phyloP scores from a whole-genome alignment of 805 yeast species.

The Ogataea zsoltii region DNA sequence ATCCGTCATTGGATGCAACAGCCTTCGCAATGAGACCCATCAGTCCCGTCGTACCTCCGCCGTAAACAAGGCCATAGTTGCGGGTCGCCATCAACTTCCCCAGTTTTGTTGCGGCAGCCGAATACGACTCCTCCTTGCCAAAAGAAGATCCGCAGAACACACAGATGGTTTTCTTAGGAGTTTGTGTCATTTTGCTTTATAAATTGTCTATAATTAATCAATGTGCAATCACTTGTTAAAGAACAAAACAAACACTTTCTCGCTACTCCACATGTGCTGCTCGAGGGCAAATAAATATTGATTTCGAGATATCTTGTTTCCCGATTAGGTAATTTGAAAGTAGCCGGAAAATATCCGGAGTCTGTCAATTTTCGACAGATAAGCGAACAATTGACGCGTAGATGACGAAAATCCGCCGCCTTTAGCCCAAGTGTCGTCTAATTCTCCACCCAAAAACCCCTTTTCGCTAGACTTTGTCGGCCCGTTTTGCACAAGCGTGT shows the following conservation, averaged over 20 bases:
- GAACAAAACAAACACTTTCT: not conserved
- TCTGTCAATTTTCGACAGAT: too few relatives aligned
- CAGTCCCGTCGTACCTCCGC: conserved; percentile 85
- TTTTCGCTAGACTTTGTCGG: too few relatives aligned
- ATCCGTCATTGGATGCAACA: conserved; percentile 56
- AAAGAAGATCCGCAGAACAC: conserved; percentile 82
- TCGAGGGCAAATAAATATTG: not conserved
- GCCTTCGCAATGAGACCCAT: conserved; percentile 75
- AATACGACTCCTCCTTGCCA: conserved; percentile 53
- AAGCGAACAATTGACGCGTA: too few relatives aligned
- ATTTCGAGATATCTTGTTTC: not conserved
- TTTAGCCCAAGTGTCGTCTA: too few relatives aligned
- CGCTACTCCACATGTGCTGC: not conserved
- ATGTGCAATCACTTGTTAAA: too few relatives aligned
- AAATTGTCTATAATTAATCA: not conserved
- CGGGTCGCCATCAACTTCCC: conserved; percentile 57
- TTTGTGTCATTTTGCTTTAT: conserved; percentile 11
- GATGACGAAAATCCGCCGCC: too few relatives aligned
- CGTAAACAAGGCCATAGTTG: conserved; percentile 79
- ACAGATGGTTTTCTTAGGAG: conserved; percentile 51
- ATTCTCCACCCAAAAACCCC: too few relatives aligned
- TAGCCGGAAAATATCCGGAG: too few relatives aligned
- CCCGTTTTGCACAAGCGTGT: too few relatives aligned
- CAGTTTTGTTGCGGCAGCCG: conserved; percentile 53
- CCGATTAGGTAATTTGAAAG: not conserved